These are phyloP conservation scores for Calonectria fujianensis DNA, from an alignment of 2,329 filamentous ascomycete genomes.

Conservation along the genomic window DNA sequence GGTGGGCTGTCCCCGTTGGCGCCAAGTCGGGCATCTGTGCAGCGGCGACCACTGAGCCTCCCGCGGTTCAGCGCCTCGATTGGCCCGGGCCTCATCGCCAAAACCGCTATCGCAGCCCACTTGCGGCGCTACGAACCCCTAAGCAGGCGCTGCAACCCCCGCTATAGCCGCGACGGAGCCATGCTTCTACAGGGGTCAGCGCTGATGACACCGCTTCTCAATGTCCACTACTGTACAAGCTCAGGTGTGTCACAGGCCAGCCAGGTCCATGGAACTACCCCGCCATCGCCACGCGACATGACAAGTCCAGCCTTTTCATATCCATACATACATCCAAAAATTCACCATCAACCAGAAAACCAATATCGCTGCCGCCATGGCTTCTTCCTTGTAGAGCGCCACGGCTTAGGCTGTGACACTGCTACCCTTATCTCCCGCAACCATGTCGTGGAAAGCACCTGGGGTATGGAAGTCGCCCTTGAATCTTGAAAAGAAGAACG, in stretches of 20 bases:
- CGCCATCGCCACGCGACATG: slow-evolving; percentile 52
- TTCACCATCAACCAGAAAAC: slow-evolving; percentile 40
- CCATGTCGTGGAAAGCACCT: slow-evolving; percentile 73
- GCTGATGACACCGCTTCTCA: slow-evolving; percentile 52
- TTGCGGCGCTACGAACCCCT: slow-evolving; percentile 49
- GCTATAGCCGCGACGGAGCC: slow-evolving; percentile 38
- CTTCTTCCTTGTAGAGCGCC: slow-evolving; percentile 68
- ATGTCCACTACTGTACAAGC: slow-evolving; percentile 32
- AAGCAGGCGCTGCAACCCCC: slow-evolving; percentile 50
- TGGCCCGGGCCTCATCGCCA: slow-evolving; percentile 39
- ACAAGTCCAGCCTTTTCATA: slow-evolving; percentile 49
- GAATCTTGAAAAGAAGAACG: slow-evolving; percentile 63
- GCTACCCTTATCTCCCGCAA: slow-evolving; percentile 58
- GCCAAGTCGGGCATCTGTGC: slow-evolving; percentile 56
- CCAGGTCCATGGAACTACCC: slow-evolving; percentile 47
- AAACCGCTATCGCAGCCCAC: slow-evolving; percentile 24
- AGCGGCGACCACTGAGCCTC: slow-evolving; percentile 37
- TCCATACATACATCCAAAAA: slow-evolving; percentile 41
- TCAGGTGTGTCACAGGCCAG: slow-evolving; percentile 37
- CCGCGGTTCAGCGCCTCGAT: slow-evolving; percentile 40
- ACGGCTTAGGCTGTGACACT: slow-evolving; percentile 73
- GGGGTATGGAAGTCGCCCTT: slow-evolving; percentile 69
- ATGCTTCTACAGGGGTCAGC: slow-evolving; percentile 10
- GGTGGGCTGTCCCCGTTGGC: slow-evolving; percentile 36
- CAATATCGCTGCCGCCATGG: slow-evolving; percentile 61